These are phyloP conservation scores for Thraustotheca clavata DNA, from an alignment of 352 stramenopile species.

Conservation along the genomic window DNA sequence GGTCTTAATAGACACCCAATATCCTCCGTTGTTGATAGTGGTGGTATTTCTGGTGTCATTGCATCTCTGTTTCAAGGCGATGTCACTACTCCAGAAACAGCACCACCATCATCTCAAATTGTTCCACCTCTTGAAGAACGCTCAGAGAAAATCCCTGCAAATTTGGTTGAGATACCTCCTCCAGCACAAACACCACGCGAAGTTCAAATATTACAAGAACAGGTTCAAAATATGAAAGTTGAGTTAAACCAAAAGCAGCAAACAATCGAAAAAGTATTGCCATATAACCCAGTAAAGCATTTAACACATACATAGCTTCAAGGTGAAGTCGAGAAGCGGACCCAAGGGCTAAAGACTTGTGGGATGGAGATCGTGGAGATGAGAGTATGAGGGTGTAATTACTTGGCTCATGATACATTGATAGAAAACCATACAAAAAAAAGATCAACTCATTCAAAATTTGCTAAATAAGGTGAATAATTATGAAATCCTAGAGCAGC, in stretches of 20 bases:
- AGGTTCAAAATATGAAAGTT: background rate
- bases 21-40: conserved; percentile 62
- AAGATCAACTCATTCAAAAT: conserved; percentile 23
- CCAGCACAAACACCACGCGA: background rate
- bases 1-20: conserved; percentile 66
- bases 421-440: conserved; percentile 12
- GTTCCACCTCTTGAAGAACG: conserved; percentile 25
- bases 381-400: too few species aligned
- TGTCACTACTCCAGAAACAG: background rate
- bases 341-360: conserved; percentile 30
- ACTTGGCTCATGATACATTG: background rate
- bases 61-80: conserved; percentile 26
- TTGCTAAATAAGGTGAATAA: conserved; percentile 32
- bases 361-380: background rate
- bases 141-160: conserved; percentile 32
- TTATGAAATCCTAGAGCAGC: conserved; percentile 33
- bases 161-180: background rate
- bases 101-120: background rate
- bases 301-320: conserved; percentile 33
- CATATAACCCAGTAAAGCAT: background rate
- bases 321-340: conserved; percentile 40
- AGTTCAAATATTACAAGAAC: background rate
- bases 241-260: conserved; percentile 6
- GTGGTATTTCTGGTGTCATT: conserved; percentile 47
- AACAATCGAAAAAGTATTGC: conserved; percentile 20